Evolutionary conservation across 1,139 yeast species (phyloP).

Genomic region (Suhomyces bolitotheri): DNA sequence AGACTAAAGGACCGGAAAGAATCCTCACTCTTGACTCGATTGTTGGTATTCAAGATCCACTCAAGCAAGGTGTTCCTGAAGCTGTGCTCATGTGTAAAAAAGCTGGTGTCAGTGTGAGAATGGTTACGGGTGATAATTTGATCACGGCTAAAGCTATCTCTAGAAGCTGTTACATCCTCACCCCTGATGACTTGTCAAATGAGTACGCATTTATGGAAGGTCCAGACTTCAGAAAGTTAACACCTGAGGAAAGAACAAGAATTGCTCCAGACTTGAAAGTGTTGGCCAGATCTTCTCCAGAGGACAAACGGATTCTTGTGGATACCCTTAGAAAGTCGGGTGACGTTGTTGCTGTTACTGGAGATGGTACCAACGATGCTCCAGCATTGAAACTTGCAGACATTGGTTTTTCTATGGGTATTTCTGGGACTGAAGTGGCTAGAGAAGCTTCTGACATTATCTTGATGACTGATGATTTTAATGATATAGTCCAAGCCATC

Average conservation of each 20-base stretch:
- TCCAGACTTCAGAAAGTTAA: slow-evolving; percentile 73
- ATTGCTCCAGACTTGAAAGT: slow-evolving; percentile 77
- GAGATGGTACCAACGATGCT: slow-evolving; percentile 97
- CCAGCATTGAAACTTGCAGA: slow-evolving; percentile 92
- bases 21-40: slow-evolving; percentile 60
- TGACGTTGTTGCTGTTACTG: slow-evolving; percentile 97
- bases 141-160: slow-evolving; percentile 91
- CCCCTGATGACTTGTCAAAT: slow-evolving; percentile 52
- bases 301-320: slow-evolving; percentile 86
- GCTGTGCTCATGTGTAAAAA: slow-evolving; percentile 82
- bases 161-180: slow-evolving; percentile 75
- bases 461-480: slow-evolving; percentile 91
- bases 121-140: slow-evolving; percentile 97
- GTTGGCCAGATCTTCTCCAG: slow-evolving; percentile 92
- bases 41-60: slow-evolving; percentile 94
- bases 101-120: slow-evolving; percentile 93
- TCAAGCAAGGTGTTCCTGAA: slow-evolving; percentile 84
- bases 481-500: slow-evolving; percentile 95
- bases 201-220: slow-evolving; percentile 85
- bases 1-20: slow-evolving; percentile 14
- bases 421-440: slow-evolving; percentile 91
- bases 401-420: slow-evolving; percentile 94
- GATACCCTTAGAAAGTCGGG: slow-evolving; percentile 77
- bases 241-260: slow-evolving; percentile 54
- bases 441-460: slow-evolving; percentile 94